phyloP scores from a whole-genome alignment of 441 rosid species.

The Adansonia madagascariensis region DNA sequence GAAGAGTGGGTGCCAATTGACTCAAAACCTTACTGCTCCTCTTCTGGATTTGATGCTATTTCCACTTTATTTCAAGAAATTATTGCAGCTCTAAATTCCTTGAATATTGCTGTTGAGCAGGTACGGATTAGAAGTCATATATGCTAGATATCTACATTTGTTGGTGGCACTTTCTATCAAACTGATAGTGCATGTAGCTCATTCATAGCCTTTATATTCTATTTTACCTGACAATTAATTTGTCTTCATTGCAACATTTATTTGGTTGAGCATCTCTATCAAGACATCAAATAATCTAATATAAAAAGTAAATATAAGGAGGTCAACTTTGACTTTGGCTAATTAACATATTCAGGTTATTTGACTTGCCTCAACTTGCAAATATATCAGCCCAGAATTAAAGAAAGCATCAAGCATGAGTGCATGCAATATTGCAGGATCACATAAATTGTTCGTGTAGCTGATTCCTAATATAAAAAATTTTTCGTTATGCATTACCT shows the following conservation, averaged over 20 bases:
- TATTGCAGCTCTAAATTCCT: conserved; percentile 56
- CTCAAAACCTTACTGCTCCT: conserved; percentile 71
- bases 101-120: conserved; percentile 86
- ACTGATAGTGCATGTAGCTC: neutral
- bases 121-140: conserved; percentile 37
- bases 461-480: neutral
- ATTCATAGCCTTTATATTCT: neutral
- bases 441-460: neutral
- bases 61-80: conserved; percentile 71
- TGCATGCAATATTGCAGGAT: neutral
- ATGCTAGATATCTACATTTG: conserved; percentile 16
- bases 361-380: neutral
- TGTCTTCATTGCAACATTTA: neutral
- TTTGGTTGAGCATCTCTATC: conserved; percentile 9
- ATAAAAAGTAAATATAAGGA: neutral
- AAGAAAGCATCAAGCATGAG: neutral
- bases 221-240: neutral
- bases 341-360: neutral
- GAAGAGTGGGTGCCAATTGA: conserved; percentile 89
- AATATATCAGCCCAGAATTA: neutral
- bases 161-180: conserved; percentile 9
- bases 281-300: neutral
- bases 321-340: conserved; percentile 4
- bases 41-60: conserved; percentile 68
- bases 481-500: neutral